phyloP scores from a whole-genome alignment of 768 basidiomycete genomes.

The Russula olivacea region DNA sequence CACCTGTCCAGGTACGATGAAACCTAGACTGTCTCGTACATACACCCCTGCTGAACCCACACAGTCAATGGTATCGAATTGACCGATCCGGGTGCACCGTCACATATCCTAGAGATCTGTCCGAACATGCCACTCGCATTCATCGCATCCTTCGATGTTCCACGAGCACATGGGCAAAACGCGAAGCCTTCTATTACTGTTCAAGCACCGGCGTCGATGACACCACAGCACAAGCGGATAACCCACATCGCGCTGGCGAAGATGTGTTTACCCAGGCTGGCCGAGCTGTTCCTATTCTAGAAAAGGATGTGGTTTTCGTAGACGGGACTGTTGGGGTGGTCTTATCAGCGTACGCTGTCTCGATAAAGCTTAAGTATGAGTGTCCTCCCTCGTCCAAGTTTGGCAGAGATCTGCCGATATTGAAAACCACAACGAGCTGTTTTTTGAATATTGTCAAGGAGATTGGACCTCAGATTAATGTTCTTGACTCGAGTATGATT shows the following conservation, averaged over 20 bases:
- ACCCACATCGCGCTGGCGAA: conserved; percentile 91
- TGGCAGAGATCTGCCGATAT: conserved; percentile 81
- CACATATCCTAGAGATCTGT: conserved; percentile 71
- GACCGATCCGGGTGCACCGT: conserved; percentile 52
- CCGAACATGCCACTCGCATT: conserved; percentile 84
- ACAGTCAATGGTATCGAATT: conserved; percentile 65
- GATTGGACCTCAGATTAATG: conserved; percentile 47
- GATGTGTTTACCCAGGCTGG: conserved; percentile 55
- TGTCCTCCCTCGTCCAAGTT: conserved; percentile 86
- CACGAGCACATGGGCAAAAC: conserved; percentile 24
- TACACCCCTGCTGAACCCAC: conserved; percentile 26
- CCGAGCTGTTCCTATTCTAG: conserved; percentile 66
- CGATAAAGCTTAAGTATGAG: conserved; percentile 95
- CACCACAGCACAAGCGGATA: conserved; percentile 53
- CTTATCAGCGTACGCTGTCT: conserved; percentile 62
- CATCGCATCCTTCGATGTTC: conserved; percentile 66
- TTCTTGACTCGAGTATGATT: conserved; percentile 42
- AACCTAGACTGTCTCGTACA: background rate
- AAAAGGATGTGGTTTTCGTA: conserved; percentile 52
- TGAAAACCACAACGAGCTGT: conserved; percentile 47
- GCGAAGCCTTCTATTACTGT: conserved; percentile 12
- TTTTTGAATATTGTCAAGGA: conserved; percentile 48
- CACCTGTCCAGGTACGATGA: conserved; percentile 64
- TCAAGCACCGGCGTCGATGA: conserved; percentile 30
- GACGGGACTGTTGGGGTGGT: conserved; percentile 85